Percentiles rank a stretch among this genome's conserved stretches.
phyloP scores from a whole-genome alignment of 2,329 filamentous ascomycete species.

The Davidsoniella virescens region DNA sequence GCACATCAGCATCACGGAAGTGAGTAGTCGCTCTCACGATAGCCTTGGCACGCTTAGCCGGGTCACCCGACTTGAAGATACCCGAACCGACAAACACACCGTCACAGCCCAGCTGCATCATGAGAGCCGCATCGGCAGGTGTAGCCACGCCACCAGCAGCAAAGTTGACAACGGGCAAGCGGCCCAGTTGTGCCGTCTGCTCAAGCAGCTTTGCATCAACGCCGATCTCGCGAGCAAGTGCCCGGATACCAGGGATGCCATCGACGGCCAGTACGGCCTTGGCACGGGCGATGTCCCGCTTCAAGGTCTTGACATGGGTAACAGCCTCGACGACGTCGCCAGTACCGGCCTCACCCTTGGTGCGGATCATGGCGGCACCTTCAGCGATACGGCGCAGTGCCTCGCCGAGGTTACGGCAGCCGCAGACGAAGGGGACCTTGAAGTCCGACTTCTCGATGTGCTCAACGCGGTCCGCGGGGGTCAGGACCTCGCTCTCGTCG shows the following conservation, averaged over 20 bases:
- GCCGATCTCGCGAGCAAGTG: constrained; percentile 66
- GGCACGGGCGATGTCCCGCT: constrained; percentile 62
- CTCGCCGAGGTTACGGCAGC: constrained; percentile 86
- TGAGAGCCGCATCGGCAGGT: constrained; percentile 80
- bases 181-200: constrained; percentile 72
- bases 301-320: constrained; percentile 86
- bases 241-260: constrained; percentile 39
- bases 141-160: constrained; percentile 99
- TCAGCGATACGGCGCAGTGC: constrained; percentile 80
- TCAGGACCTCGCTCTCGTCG: constrained; percentile 94
- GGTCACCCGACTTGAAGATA: constrained; percentile 93
- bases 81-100: constrained; percentile 94
- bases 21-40: constrained; percentile 92
- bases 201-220: constrained; percentile 64
- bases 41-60: constrained; percentile 75
- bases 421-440: constrained; percentile 84
- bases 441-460: constrained; percentile 83
- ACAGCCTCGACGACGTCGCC: constrained; percentile 96
- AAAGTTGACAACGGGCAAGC: constrained; percentile 93
- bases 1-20: constrained; percentile 66
- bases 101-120: constrained; percentile 99
- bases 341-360: constrained; percentile 94
- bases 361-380: constrained; percentile 96
- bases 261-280: constrained; percentile 51
- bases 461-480: constrained; percentile 75